Evolutionary conservation across 257 asterid species (phyloP).

Genomic region (Solanum habrochaites): DNA sequence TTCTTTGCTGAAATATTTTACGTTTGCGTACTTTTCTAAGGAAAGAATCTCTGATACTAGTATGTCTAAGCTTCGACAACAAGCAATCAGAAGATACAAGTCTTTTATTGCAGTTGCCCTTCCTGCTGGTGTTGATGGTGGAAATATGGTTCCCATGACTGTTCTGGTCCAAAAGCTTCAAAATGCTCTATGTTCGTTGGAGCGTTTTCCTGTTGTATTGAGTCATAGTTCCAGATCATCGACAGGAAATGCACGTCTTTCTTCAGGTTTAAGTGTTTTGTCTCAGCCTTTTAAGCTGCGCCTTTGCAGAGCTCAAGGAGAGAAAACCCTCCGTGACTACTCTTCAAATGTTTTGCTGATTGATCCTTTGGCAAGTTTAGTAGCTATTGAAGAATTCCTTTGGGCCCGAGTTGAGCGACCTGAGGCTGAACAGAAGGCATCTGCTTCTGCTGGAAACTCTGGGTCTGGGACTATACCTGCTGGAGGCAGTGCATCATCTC

Average conservation of each 20-base stretch:
- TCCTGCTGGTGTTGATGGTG: constrained; percentile 32
- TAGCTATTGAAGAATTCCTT: constrained; percentile 86
- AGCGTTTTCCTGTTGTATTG: constrained; percentile 88
- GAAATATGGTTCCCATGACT: constrained; percentile 54
- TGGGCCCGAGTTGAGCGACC: constrained; percentile 86
- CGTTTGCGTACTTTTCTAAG: constrained; percentile 74
- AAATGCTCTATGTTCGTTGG: constrained; percentile 82
- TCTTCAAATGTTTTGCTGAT: constrained; percentile 84
- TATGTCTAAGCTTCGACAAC: constrained; percentile 61
- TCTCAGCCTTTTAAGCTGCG: constrained; percentile 92
- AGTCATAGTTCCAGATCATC: constrained; percentile 79
- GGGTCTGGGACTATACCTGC: constrained; percentile 44
- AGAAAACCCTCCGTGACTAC: constrained; percentile 89
- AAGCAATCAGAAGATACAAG: constrained; percentile 71
- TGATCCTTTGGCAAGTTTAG: constrained; percentile 93
- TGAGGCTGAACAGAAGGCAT: constrained; percentile 58
- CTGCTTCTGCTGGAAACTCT: constrained; percentile 45
- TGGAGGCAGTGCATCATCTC: constrained; percentile 43
- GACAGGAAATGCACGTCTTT: constrained; percentile 68
- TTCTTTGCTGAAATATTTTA: constrained; percentile 73
- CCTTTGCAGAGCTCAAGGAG: constrained; percentile 93
- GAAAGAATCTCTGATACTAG: constrained; percentile 57
- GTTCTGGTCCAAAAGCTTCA: constrained; percentile 84
- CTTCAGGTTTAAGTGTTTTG: constrained; percentile 85
- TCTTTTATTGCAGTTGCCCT: constrained; percentile 77